These are phyloP conservation scores for Sequoia sempervirens DNA, from an alignment of 75 land plant genomes.

Conservation along the genomic window DNA sequence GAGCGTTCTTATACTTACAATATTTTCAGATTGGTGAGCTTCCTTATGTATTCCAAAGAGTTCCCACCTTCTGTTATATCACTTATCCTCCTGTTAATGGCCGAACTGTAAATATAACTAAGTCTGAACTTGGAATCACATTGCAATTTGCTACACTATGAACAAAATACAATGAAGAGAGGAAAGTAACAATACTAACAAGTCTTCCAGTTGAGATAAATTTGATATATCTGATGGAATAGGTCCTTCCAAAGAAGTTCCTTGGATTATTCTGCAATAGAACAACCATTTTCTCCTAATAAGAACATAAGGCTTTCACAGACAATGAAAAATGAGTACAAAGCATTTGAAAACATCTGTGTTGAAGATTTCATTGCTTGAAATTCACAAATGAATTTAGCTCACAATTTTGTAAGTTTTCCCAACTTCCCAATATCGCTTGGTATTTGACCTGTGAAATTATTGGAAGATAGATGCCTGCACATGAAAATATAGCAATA, in stretches of 20 bases:
- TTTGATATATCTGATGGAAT: slow-evolving; percentile 30
- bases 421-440: slow-evolving; percentile 22
- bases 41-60: slow-evolving; percentile 8
- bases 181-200: slow-evolving; percentile 14
- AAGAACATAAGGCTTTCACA: not conserved
- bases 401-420: slow-evolving; percentile 23
- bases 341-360: not conserved
- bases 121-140: no score
- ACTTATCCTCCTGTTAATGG: slow-evolving; percentile 18
- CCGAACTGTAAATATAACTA: not conserved
- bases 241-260: slow-evolving; percentile 34
- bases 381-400: not conserved
- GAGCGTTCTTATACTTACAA: slow-evolving; percentile 13
- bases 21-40: slow-evolving; percentile 2
- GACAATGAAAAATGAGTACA: not conserved
- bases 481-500: not conserved
- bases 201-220: slow-evolving; percentile 18
- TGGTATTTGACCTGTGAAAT: slow-evolving; percentile 25
- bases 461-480: slow-evolving; percentile 16
- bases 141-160: no score
- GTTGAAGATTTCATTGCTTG: not conserved
- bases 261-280: slow-evolving; percentile 28
- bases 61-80: slow-evolving; percentile 8
- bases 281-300: not conserved
- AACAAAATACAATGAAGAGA: no score